Evolutionary conservation across 257 asterid genomes (phyloP).

Genomic region (Nicotiana attenuata): DNA sequence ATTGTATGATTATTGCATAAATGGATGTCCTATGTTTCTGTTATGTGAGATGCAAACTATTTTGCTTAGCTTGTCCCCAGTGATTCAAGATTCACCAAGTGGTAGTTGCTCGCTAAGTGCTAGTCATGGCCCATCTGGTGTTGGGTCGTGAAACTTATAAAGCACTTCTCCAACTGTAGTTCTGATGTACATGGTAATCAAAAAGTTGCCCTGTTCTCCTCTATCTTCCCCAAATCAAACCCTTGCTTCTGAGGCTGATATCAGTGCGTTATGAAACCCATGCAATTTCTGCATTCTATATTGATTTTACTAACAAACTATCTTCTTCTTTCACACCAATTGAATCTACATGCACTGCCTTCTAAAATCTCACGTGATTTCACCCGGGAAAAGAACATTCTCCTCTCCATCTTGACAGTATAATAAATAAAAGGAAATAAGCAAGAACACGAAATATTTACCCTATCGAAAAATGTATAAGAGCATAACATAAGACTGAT

Average conservation of each 20-base stretch:
- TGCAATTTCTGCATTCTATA: not conserved
- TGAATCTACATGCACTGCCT: not conserved
- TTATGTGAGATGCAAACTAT: not conserved
- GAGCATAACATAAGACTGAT: not conserved
- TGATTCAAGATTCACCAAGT: not conserved
- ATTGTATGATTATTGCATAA: not conserved
- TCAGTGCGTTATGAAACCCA: not conserved
- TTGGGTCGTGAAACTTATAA: not conserved
- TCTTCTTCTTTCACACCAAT: not conserved
- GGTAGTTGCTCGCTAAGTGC: not conserved
- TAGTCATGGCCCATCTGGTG: not conserved
- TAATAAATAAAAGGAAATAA: not conserved
- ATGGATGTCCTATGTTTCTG: not conserved
- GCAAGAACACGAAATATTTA: not conserved
- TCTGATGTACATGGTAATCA: not conserved
- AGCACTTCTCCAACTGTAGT: not conserved
- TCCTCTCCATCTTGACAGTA: constrained; percentile 1
- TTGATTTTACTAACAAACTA: not conserved
- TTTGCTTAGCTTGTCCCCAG: not conserved
- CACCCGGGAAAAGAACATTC: not conserved
- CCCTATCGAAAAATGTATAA: not conserved
- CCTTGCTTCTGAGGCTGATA: not conserved
- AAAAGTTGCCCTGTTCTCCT: not conserved
- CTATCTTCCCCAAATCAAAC: not conserved
- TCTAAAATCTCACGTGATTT: not conserved